Percentiles rank a stretch among this genome's conserved stretches.
Conservation (phyloP, 495 filamentous ascomycete genomes). For the Trichoderma orchidacearum region DNA sequence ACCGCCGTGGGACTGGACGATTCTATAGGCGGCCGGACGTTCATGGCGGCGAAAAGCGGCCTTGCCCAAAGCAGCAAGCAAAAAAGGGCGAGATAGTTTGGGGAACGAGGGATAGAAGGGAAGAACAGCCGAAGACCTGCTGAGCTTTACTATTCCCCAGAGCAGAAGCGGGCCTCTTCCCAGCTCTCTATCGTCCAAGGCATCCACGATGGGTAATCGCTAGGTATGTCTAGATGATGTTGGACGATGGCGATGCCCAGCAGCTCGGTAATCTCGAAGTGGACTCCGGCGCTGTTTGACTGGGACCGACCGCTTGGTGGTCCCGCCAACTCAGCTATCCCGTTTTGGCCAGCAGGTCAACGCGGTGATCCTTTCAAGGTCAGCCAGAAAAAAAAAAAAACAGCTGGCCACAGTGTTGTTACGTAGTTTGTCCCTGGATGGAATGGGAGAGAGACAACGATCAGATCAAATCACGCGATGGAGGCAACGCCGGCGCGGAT, state of each 20-base stretch:
- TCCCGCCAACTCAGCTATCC: neutral
- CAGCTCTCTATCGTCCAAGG: neutral
- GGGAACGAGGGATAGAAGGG: neutral
- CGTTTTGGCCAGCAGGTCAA: neutral
- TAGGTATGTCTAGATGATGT: neutral
- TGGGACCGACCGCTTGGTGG: neutral
- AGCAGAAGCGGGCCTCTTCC: neutral
- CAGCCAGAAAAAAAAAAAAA: no score
- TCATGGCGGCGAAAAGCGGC: constrained; percentile 46
- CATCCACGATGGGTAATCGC: neutral
- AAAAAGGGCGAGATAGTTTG: neutral
- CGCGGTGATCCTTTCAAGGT: neutral
- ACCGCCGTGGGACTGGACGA: constrained; percentile 59
- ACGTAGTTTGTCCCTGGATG: no score
- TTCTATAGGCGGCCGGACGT: constrained; percentile 78
- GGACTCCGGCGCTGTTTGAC: neutral
- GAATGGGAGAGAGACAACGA: no score
- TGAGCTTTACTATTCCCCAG: no score
- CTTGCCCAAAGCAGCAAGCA: neutral
- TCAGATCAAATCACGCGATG: no score
- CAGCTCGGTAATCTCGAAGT: neutral
- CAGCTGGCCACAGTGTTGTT: no score
- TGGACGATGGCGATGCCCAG: neutral
- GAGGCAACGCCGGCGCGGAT: no score
- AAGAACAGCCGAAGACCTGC: neutral